phyloP scores from a whole-genome alignment of 2,329 filamentous ascomycete species.

The Fusarium haematococcum region DNA sequence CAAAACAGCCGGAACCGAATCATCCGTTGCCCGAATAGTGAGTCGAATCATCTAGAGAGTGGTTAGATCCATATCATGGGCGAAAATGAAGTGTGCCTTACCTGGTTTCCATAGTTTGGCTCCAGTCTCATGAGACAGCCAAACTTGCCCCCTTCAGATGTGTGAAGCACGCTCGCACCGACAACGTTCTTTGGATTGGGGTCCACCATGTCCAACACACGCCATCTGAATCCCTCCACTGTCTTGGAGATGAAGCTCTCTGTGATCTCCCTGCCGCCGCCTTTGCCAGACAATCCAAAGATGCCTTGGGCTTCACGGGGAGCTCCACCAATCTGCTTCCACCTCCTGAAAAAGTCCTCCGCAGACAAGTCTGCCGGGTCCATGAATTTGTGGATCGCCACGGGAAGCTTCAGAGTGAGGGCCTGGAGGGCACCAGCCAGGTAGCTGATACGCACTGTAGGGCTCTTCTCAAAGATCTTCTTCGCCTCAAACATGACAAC shows the following conservation, averaged over 20 bases:
- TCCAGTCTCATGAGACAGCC: conserved; percentile 94
- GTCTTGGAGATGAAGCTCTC: conserved; percentile 77
- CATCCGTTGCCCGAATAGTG: conserved; percentile 93
- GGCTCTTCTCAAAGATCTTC: conserved; percentile 82
- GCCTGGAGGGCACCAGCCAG: conserved; percentile 93
- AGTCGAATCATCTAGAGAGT: conserved; percentile 86
- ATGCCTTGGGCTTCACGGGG: conserved; percentile 90
- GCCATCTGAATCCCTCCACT: conserved; percentile 91
- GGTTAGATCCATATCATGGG: conserved; percentile 23
- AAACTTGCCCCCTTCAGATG: conserved; percentile 86
- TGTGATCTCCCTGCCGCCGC: conserved; percentile 70
- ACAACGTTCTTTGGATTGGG: conserved; percentile 95
- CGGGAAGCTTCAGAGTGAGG: conserved; percentile 88
- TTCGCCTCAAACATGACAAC: conserved; percentile 95
- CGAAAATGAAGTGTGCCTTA: conserved; percentile 61
- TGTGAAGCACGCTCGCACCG: conserved; percentile 88
- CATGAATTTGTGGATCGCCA: conserved; percentile 96
- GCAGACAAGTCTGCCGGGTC: conserved; percentile 85
- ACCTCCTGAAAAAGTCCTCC: conserved; percentile 98
- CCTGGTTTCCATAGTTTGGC: conserved; percentile 92
- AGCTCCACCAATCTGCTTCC: conserved; percentile 95
- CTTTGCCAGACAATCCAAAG: conserved; percentile 73
- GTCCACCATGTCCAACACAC: conserved; percentile 85
- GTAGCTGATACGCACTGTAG: conserved; percentile 94
- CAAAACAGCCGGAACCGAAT: conserved; percentile 82